Evolutionary conservation across 305 asterid genomes (phyloP).

Genomic region (Fraxinus platypoda): DNA sequence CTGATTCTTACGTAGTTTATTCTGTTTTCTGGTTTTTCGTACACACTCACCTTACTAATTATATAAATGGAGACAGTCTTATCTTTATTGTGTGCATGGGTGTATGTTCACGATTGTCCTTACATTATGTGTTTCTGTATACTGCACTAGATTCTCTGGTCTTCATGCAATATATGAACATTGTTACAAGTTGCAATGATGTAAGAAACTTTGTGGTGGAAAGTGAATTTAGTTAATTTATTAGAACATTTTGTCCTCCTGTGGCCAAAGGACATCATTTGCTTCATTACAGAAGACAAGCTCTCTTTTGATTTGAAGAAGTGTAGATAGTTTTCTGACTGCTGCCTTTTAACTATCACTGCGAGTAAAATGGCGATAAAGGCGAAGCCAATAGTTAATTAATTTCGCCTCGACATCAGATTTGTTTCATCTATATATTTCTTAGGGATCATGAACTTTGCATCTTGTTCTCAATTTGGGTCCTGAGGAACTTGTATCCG

Average conservation of each 20-base stretch:
- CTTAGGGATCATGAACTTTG: neutral
- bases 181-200: neutral
- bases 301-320: neutral
- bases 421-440: neutral
- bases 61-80: neutral
- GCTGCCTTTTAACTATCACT: neutral
- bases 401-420: neutral
- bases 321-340: neutral
- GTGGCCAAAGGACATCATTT: neutral
- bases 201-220: neutral
- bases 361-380: neutral
- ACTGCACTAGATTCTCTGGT: neutral
- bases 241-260: neutral
- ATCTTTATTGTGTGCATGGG: neutral
- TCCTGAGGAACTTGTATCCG: neutral
- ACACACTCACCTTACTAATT: neutral
- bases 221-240: neutral
- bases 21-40: neutral
- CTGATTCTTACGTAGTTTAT: neutral
- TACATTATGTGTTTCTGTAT: neutral
- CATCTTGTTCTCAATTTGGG: neutral
- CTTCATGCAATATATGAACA: neutral
- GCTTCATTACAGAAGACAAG: neutral
- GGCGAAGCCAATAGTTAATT: neutral
- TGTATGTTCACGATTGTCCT: neutral